phyloP scores from a whole-genome alignment of 2,329 filamentous ascomycete genomes.

The Cercospora zeae-maydis region DNA sequence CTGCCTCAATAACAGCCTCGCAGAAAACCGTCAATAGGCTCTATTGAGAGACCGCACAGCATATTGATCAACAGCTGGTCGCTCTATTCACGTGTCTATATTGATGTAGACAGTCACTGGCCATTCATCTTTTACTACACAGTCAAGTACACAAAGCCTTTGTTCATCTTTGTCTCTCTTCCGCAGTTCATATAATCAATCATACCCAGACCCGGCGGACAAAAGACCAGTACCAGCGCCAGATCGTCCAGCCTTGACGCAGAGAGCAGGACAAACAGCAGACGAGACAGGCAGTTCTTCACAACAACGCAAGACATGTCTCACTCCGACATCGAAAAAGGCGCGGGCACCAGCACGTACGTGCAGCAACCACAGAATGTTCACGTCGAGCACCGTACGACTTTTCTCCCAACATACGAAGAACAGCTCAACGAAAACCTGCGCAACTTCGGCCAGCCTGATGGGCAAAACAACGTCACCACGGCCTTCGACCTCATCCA shows the following conservation, averaged over 20 bases:
- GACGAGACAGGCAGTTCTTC: background rate
- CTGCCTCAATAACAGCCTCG: background rate
- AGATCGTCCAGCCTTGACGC: background rate
- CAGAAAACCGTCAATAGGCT: background rate
- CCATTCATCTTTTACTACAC: background rate
- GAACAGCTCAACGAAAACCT: constrained; percentile 13
- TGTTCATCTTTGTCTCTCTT: background rate
- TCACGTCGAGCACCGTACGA: background rate
- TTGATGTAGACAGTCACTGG: background rate
- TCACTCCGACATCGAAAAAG: constrained; percentile 11
- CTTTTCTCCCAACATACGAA: constrained; percentile 15
- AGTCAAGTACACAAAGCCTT: background rate
- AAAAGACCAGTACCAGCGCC: background rate
- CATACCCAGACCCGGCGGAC: background rate
- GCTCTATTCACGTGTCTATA: background rate
- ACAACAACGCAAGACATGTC: constrained; percentile 7
- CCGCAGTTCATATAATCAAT: background rate
- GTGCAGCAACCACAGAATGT: constrained; percentile 1
- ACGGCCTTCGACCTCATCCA: constrained; percentile 11
- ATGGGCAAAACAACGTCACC: constrained; percentile 6
- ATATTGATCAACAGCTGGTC: background rate
- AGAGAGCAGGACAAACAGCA: background rate
- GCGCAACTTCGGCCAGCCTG: constrained; percentile 8
- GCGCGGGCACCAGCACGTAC: background rate
- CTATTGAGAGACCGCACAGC: background rate